Conservation (phyloP, 345 rosid species). For the Eucalyptus paniculata region DNA sequence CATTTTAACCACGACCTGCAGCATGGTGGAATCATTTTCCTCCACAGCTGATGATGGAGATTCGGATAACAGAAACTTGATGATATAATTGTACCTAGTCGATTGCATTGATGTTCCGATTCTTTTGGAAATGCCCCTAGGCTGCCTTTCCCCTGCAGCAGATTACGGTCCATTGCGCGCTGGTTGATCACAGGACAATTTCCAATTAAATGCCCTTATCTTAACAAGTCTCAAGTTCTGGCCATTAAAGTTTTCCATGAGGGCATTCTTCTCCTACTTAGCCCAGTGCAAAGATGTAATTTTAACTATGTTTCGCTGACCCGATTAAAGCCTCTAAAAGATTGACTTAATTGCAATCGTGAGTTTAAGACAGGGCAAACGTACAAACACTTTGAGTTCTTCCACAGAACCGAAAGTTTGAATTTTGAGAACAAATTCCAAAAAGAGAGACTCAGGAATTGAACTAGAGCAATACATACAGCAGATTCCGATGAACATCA, state of each 20-base stretch:
- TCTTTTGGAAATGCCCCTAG: not conserved
- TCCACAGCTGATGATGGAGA: slow-evolving; percentile 15
- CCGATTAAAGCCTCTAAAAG: not conserved
- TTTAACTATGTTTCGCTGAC: not conserved
- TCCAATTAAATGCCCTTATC: not conserved
- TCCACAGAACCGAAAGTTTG: not conserved
- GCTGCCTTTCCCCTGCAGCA: not conserved
- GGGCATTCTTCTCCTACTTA: not conserved
- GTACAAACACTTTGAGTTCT: not conserved
- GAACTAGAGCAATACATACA: not conserved
- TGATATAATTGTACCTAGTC: not conserved
- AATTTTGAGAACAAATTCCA: not conserved
- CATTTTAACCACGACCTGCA: not conserved
- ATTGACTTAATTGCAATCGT: not conserved
- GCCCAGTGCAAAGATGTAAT: not conserved
- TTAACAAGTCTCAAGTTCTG: not conserved
- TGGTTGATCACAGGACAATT: not conserved
- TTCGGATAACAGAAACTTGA: slow-evolving; percentile 3
- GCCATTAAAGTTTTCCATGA: not conserved
- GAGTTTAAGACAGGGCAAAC: not conserved
- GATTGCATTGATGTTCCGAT: not conserved
- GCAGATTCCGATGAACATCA: not conserved
- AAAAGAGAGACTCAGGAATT: not conserved
- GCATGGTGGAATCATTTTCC: not conserved
- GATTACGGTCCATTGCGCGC: not conserved